phyloP scores from a whole-genome alignment of 768 basidiomycete species.

The Macrolepiota dolichaula region DNA sequence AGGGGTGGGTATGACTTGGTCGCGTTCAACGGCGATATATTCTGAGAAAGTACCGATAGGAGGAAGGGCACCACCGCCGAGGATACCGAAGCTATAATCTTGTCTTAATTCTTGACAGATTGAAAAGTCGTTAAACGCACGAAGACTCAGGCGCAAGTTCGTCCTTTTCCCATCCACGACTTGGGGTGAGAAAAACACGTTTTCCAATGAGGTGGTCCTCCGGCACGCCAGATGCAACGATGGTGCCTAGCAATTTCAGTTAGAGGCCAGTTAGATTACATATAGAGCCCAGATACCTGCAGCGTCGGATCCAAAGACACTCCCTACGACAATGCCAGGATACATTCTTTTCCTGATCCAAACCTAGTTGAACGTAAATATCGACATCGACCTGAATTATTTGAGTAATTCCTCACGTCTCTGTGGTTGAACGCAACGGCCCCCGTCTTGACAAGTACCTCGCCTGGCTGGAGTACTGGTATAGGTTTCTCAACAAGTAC shows the following conservation, averaged over 20 bases:
- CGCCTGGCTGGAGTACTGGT: conserved; percentile 46
- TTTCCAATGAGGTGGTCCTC: conserved; percentile 55
- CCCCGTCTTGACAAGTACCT: conserved; percentile 64
- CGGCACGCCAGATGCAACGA: conserved; percentile 52
- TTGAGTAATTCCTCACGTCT: conserved; percentile 40
- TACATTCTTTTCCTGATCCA: conserved; percentile 74
- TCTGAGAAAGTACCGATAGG: conserved; percentile 73
- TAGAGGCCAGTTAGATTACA: not conserved
- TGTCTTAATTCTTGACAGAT: not conserved
- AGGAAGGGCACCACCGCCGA: conserved; percentile 56
- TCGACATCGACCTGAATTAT: not conserved
- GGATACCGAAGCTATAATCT: conserved; percentile 50
- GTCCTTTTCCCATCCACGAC: conserved; percentile 70
- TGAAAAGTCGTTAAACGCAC: conserved; percentile 31
- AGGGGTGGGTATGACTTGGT: conserved; percentile 64
- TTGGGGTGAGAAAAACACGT: conserved; percentile 74
- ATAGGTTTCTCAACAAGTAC: conserved; percentile 47
- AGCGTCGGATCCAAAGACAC: conserved; percentile 68
- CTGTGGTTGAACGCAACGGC: conserved; percentile 78
- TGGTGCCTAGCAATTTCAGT: conserved; percentile 41
- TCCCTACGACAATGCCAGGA: conserved; percentile 57
- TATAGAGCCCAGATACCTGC: conserved; percentile 44
- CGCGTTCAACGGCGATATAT: conserved; percentile 69
- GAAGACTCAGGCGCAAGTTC: conserved; percentile 62
- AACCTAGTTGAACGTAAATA: conserved; percentile 37